Conservation (phyloP, 2,329 filamentous ascomycete genomes). For the Ophiostoma sp. region DNA sequence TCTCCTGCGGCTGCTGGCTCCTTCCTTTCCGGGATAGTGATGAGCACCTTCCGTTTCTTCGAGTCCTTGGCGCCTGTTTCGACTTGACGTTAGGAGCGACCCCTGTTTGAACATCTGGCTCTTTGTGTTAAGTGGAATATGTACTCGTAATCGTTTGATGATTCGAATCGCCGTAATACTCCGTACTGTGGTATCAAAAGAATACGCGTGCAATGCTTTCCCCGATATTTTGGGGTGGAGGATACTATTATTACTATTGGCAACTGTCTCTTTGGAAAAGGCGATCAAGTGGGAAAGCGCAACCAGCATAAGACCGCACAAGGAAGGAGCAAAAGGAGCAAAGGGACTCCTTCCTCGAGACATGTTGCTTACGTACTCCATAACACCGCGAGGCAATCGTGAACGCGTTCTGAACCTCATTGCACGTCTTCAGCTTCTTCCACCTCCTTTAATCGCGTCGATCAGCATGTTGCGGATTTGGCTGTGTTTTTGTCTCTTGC, state of each 20-base stretch:
- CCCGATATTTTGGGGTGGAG: too few species aligned
- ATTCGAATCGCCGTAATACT: background rate
- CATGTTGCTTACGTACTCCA: background rate
- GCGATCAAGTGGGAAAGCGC: background rate
- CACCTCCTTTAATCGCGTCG: background rate
- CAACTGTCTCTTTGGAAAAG: too few species aligned
- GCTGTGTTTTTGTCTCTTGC: background rate
- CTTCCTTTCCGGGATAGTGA: background rate
- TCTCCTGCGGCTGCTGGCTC: background rate
- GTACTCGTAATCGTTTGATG: background rate
- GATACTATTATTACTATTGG: too few species aligned
- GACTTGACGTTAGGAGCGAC: background rate
- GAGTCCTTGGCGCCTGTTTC: background rate
- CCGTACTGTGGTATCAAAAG: background rate
- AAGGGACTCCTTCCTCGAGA: constrained; percentile 3
- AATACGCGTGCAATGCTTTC: background rate
- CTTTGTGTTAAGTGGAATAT: background rate
- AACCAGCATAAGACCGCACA: background rate
- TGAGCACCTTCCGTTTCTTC: background rate
- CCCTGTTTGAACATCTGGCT: constrained; percentile 4
- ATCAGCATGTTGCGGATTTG: background rate
- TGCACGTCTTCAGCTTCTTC: background rate
- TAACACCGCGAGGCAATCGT: background rate
- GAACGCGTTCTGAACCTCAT: constrained; percentile 4
- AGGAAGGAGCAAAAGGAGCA: background rate